Percentiles rank a stretch among this genome's conserved stretches.
These are phyloP conservation scores for Cercospora zeina DNA, from an alignment of 2,329 filamentous ascomycete genomes.

Conservation along the genomic window DNA sequence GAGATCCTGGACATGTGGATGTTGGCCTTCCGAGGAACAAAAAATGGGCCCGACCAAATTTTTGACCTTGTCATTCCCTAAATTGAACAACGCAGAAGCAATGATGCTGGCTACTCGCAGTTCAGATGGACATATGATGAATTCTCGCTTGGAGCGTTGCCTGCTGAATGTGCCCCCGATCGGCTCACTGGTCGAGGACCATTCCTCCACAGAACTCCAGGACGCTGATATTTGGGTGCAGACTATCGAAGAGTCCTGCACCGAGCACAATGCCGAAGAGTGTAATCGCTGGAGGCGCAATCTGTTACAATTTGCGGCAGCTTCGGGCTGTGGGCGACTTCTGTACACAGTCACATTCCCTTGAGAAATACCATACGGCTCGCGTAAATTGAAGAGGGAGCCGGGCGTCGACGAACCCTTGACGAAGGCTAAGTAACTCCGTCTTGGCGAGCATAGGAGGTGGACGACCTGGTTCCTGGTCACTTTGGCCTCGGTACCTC, in stretches of 20 bases:
- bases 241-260: neutral
- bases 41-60: neutral
- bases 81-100: neutral
- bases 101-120: neutral
- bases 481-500: too few species aligned
- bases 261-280: neutral
- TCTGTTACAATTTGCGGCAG: neutral
- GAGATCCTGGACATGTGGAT: neutral
- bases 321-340: neutral
- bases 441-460: too few species aligned
- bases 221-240: neutral
- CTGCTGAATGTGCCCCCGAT: neutral
- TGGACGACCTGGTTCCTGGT: too few species aligned
- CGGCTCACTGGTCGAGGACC: neutral
- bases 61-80: neutral
- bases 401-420: too few species aligned
- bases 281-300: neutral
- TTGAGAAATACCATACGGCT: too few species aligned
- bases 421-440: too few species aligned
- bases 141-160: neutral
- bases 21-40: neutral
- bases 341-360: too few species aligned
- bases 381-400: too few species aligned
- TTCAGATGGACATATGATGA: neutral
- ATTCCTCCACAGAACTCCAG: neutral